These are phyloP conservation scores for Penicillium robsamsonii DNA, from an alignment of 495 filamentous ascomycete species.

Conservation along the genomic window DNA sequence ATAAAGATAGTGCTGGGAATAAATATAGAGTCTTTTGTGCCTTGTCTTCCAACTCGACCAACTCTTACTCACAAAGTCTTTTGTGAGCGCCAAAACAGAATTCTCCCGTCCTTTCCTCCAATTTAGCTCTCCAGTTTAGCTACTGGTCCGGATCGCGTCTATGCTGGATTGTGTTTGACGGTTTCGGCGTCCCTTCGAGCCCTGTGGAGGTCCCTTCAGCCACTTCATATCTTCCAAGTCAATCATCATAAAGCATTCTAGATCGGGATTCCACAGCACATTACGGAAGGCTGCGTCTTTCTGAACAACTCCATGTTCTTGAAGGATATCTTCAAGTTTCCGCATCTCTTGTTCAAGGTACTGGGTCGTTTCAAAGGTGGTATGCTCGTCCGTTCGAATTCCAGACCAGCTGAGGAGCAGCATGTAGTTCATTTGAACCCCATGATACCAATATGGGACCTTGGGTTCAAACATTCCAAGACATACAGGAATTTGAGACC, in stretches of 20 bases:
- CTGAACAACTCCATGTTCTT: conserved; percentile 13
- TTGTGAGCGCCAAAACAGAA: not conserved
- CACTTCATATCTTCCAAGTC: conserved; percentile 23
- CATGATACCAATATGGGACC: conserved; percentile 23
- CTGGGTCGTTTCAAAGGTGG: conserved; percentile 8
- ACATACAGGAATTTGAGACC: conserved; percentile 19
- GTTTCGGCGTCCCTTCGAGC: not conserved
- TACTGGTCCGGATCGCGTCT: not conserved
- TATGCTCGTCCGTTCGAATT: conserved; percentile 7
- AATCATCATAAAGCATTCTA: conserved; percentile 12
- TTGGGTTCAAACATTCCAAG: conserved; percentile 14
- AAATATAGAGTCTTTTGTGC: not conserved
- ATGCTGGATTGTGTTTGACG: not conserved
- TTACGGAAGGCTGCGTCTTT: conserved; percentile 18
- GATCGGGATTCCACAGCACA: conserved; percentile 16
- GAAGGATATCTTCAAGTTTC: conserved; percentile 5
- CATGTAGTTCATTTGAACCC: conserved; percentile 4
- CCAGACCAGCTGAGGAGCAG: conserved; percentile 7
- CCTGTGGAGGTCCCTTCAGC: conserved; percentile 7
- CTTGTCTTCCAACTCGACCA: not conserved
- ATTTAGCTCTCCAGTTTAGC: not conserved
- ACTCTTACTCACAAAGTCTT: not conserved
- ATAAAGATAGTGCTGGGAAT: not conserved
- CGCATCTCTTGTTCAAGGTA: conserved; percentile 15
- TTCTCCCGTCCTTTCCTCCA: not conserved